Evolutionary conservation across 2,329 filamentous ascomycete genomes (phyloP), one percentile per base, ranked within the genome.

Genomic region (Alternaria alternata): DNA sequence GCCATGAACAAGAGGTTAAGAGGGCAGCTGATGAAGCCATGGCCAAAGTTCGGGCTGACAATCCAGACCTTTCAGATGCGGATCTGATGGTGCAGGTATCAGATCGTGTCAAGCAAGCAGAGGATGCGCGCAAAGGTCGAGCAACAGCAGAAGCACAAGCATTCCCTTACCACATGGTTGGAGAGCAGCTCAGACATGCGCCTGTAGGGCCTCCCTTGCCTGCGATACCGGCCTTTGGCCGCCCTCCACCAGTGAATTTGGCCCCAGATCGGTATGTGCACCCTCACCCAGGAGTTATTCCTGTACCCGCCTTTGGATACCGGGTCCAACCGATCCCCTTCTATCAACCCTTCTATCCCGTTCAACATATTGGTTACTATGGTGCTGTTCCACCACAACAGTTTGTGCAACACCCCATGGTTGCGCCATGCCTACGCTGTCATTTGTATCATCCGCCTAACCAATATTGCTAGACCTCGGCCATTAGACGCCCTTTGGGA

Each of bases 1-100:
- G 88, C 4, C 89, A 93, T 65, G 79, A 87, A 24, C 73, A 83
- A 7, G 90, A 93, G 64, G 86, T 91, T 16, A 81, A 82, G 18
- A 81, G 80, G 18, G 91, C 91, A 1, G 88, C 90, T 67, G 80
- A 83, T 48, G 80, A 81, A 41, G 86, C 87, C 1, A 83, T 86
- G 22, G 81, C 84, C 43, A 84, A 85, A 69, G 79, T 89, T 4
- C 78, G 82, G 14, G 79, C 83, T 22, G 83, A 88, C 32, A 85
- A 92, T 63, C 89, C 90, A 0, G 81, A 85, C 4, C 71, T 92
- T n/a, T 81, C 84, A 1, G 81, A 84, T 24, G 83, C 87, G 8
- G 78, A 86, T 38, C 80, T 93, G 14, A 80, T 85, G 44, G 82
- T 93, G 28, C 46, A 75, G 38, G 77, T 90, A 47, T 89, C 89